Evolutionary conservation across 2,329 filamentous ascomycete species (phyloP).

Genomic region (Colletotrichum liaoningense): DNA sequence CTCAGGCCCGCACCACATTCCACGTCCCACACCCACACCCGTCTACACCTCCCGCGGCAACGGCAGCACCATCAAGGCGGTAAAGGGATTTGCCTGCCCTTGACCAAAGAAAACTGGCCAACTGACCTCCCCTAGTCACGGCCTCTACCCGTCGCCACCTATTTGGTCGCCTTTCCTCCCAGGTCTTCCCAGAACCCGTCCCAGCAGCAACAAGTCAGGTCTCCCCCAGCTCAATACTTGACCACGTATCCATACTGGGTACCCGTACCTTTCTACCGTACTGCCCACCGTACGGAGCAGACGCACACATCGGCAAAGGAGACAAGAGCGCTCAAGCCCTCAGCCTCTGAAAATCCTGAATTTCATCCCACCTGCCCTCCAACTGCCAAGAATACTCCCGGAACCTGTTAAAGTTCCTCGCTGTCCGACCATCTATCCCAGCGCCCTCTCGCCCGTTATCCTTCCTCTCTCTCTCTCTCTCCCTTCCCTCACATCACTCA

Average conservation of each 20-base stretch:
- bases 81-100: conserved; percentile 15
- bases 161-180: conserved; percentile 18
- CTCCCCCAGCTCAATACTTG: conserved; percentile 21
- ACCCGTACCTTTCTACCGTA: neutral
- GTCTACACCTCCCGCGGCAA: conserved; percentile 24
- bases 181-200: neutral
- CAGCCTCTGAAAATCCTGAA: conserved; percentile 32
- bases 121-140: conserved; percentile 28
- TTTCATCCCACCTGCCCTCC: conserved; percentile 32
- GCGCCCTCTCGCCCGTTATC: conserved; percentile 10
- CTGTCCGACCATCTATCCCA: conserved; percentile 27
- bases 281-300: too few relatives aligned
- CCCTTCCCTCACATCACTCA: neutral
- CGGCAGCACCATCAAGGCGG: conserved; percentile 30
- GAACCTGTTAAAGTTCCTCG: conserved; percentile 32
- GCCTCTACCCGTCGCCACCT: conserved; percentile 27
- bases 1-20: neutral
- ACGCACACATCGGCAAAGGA: conserved; percentile 12
- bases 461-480: neutral
- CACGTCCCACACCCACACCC: neutral
- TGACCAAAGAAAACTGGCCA: conserved; percentile 11
- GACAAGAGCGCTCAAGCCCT: conserved; percentile 23
- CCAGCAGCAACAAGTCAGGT: conserved; percentile 4
- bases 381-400: conserved; percentile 33
- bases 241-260: conserved; percentile 14